Evolutionary conservation across 148 eudicot species (phyloP).

Genomic region (Rhododendron simsii): DNA sequence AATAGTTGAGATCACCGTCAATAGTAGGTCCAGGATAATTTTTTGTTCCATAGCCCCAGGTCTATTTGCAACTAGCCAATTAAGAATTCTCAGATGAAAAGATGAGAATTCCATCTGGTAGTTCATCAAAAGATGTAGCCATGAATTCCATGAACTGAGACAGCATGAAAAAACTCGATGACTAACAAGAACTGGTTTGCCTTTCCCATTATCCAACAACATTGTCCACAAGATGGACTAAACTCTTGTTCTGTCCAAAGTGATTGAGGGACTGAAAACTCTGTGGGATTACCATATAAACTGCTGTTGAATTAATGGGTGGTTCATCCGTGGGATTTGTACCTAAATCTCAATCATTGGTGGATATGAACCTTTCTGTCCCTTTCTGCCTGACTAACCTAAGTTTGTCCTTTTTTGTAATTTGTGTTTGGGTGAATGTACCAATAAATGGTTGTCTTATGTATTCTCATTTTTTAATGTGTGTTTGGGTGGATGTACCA

Average conservation of each 20-base stretch:
- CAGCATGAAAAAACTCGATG: not conserved
- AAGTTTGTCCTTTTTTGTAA: not conserved
- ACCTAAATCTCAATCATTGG: not conserved
- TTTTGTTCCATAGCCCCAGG: not conserved
- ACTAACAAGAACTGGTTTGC: not conserved
- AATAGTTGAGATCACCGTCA: not conserved
- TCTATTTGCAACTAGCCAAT: not conserved
- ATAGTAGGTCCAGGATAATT: not conserved
- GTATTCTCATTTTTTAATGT: not conserved
- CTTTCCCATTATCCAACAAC: not conserved
- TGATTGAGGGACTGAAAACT: not conserved
- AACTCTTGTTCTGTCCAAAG: not conserved
- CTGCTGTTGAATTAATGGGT: not conserved
- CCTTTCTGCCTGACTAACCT: not conserved
- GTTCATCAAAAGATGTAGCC: not conserved
- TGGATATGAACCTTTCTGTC: not conserved
- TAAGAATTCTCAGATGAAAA: not conserved
- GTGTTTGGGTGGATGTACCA: not conserved
- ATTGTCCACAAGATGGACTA: not conserved
- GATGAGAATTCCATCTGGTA: not conserved
- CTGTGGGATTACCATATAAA: not conserved
- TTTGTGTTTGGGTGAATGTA: not conserved
- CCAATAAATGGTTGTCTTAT: not conserved
- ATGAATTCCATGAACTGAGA: not conserved
- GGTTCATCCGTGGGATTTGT: not conserved